phyloP scores from a whole-genome alignment of 2,329 filamentous ascomycete genomes.

The Talaromyces amestolkiae region DNA sequence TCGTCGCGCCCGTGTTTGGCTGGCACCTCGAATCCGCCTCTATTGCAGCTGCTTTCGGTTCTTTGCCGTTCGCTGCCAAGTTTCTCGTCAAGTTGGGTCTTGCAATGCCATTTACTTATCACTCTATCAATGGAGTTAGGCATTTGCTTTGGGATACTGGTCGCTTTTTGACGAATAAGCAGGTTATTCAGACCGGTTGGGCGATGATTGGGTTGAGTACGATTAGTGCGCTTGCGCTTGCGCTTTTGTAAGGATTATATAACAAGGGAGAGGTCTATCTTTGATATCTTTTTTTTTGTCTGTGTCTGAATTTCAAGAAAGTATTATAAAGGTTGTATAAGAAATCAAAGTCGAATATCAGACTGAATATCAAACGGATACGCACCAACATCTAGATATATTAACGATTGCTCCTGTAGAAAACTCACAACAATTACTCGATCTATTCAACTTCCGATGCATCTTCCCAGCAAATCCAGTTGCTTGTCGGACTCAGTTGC shows the following conservation, averaged over 20 bases:
- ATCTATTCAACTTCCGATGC: too few relatives aligned
- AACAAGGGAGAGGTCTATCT: conserved; percentile 27
- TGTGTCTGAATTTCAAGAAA: neutral
- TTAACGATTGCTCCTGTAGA: too few relatives aligned
- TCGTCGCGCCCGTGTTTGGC: conserved; percentile 72
- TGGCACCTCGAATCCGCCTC: conserved; percentile 65
- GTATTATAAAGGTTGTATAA: neutral
- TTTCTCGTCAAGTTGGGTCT: conserved; percentile 57
- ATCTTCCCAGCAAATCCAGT: too few relatives aligned
- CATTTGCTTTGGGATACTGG: conserved; percentile 71
- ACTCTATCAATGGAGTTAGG: conserved; percentile 66
- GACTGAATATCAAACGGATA: neutral
- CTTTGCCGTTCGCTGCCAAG: conserved; percentile 60
- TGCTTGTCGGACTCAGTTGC: too few relatives aligned
- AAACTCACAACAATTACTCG: too few relatives aligned
- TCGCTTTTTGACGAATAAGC: conserved; percentile 60
- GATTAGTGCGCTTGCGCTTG: conserved; percentile 49
- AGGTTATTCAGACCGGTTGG: conserved; percentile 66
- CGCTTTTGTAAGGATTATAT: conserved; percentile 40
- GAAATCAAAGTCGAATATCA: neutral
- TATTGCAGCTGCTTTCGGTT: conserved; percentile 63
- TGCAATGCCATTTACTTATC: conserved; percentile 66
- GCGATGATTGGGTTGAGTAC: conserved; percentile 57
- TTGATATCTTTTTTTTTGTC: neutral
- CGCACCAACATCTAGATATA: neutral